phyloP scores from a whole-genome alignment of 2,329 filamentous ascomycete species.

The Hypoxylon sp. region DNA sequence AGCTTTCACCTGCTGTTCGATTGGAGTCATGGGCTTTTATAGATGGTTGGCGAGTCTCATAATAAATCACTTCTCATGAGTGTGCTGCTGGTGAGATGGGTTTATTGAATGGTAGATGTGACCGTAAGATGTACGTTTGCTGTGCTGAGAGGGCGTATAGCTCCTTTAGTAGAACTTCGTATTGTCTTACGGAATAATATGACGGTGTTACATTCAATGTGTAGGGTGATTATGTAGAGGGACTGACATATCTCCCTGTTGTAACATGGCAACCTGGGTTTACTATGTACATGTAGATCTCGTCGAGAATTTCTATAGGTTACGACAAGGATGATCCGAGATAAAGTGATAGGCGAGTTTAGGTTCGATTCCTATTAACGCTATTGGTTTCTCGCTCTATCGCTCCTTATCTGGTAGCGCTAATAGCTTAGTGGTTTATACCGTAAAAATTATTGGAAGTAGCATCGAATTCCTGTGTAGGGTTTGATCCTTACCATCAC shows the following conservation, averaged over 20 bases:
- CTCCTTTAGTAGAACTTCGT: not conserved
- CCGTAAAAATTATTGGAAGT: too few species aligned
- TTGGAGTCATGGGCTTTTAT: conserved; percentile 31
- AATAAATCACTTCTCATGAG: conserved; percentile 28
- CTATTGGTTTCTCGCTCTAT: too few species aligned
- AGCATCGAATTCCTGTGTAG: too few species aligned
- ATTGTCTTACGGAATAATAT: not conserved
- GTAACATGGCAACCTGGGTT: not conserved
- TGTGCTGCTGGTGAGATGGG: not conserved
- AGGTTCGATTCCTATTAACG: too few species aligned
- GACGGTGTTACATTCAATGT: not conserved
- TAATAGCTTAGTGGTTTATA: too few species aligned
- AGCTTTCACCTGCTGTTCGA: conserved; percentile 19
- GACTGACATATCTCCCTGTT: not conserved
- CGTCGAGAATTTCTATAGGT: not conserved
- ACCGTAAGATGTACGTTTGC: not conserved
- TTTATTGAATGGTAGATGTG: not conserved
- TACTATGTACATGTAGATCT: conserved; percentile 12
- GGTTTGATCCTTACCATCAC: too few species aligned
- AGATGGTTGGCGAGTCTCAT: conserved; percentile 23
- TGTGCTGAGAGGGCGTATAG: not conserved
- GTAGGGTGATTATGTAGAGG: not conserved
- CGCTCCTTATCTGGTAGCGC: too few species aligned
- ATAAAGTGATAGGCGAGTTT: too few species aligned
- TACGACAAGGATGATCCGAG: conserved; percentile 11